Conservation (phyloP, 139 green algal species). For the Closterium sp. region DNA sequence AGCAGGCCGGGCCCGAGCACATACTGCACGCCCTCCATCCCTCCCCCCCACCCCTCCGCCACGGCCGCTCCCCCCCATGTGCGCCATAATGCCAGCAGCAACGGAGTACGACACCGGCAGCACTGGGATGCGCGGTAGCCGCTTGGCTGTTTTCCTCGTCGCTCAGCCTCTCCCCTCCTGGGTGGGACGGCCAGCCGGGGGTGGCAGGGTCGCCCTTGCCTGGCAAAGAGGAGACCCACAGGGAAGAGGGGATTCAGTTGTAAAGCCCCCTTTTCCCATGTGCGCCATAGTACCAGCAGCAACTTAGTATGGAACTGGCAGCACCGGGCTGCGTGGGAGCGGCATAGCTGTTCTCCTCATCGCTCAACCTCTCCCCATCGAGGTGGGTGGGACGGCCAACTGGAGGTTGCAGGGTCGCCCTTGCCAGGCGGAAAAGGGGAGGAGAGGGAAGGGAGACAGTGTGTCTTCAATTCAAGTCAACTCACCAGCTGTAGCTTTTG, state of each 20-base stretch:
- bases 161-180: slow-evolving; percentile 26
- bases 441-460: not conserved
- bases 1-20: slow-evolving; percentile 1
- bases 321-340: slow-evolving; percentile 15
- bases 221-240: not conserved
- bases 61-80: not conserved
- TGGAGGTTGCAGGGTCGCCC: slow-evolving; percentile 26
- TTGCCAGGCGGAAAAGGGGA: not conserved
- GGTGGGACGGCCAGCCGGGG: slow-evolving; percentile 30
- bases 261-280: too few species aligned
- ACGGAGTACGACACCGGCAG: slow-evolving; percentile 16
- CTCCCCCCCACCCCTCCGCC: slow-evolving; percentile 1
- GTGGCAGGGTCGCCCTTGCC: slow-evolving; percentile 28
- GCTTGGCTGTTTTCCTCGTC: not conserved
- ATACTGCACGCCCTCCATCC: not conserved
- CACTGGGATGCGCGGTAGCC: slow-evolving; percentile 6
- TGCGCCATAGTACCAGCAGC: not conserved
- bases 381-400: slow-evolving; percentile 19
- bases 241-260: too few species aligned
- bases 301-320: slow-evolving; percentile 7
- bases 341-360: not conserved
- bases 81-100: not conserved
- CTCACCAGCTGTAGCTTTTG: too few species aligned
- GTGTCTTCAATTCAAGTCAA: too few species aligned
- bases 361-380: slow-evolving; percentile 15